Evolutionary conservation across 371 early-diverging fungal genomes (phyloP), one percentile per base, ranked within the genome.

Genomic region (Phascolomyces articulosus): DNA sequence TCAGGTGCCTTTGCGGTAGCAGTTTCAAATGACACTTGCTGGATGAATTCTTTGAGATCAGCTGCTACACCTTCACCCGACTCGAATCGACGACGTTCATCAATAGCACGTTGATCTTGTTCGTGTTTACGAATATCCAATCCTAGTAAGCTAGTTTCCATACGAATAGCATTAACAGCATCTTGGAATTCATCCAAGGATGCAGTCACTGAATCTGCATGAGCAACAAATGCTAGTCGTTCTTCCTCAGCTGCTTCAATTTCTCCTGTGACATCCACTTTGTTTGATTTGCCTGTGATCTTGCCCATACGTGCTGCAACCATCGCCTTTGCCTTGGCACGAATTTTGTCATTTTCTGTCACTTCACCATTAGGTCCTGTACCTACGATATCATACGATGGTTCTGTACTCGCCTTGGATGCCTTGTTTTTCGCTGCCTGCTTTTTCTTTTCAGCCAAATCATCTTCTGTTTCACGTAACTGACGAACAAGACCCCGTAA

Each of bases 261-360:
- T 44, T 86, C 85, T 26, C 79, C 85, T 26, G 71, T 67, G 18
- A 70, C 44, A 29, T 71, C 67, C 21, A 60, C 63, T n/a, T 64
- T 27, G 10, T 54, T 58, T 29, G 80, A 60, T 18, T 81, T 79
- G 21, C 82, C 78, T 1, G 75, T 71, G 13, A 83, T 64, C 55
- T 87, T 89, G 16, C 85, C 87, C 71, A 86, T 84, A 11, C 83
- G 74, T n/a, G 85, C 86, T 11, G 89, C 89, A 59, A 88, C 73
- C 73, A 83, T 64, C 0, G 85, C 82, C 49, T 85, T 84, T 20
- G 87, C 89, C 44, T 86, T 87, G 18, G 89, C 87, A 23, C 79
- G 77, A 68, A 85, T 87, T 40, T 77, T 73, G 41, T 89, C 89
- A 27, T 80, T 76, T 31, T 87, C 87, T 0, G 87, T 87, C 4